Conservation (phyloP, 73 alveolate genomes). For the Stentor roeselii region DNA sequence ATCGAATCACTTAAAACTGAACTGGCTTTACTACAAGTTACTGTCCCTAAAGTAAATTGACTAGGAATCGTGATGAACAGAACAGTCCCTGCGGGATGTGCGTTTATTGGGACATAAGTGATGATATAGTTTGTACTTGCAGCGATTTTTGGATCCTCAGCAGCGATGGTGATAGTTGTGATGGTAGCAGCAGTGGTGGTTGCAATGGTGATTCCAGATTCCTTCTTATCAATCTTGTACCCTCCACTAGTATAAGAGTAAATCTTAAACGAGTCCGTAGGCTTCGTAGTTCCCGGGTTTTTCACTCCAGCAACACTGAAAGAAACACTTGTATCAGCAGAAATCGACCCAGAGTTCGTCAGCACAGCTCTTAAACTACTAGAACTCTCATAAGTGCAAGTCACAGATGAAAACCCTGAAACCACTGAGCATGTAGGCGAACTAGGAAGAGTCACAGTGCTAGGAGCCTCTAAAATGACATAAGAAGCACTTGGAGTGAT, state of each 20-base stretch:
- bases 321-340: neutral
- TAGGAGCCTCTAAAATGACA: neutral
- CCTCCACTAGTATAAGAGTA: constrained; percentile 8
- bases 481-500: neutral
- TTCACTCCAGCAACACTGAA: neutral
- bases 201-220: neutral
- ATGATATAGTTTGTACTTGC: neutral
- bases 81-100: constrained; percentile 13
- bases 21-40: neutral
- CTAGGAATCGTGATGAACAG: neutral
- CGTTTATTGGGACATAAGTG: neutral
- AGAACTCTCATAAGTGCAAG: neutral
- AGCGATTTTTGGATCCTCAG: constrained; percentile 3
- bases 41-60: neutral
- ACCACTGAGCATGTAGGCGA: constrained; percentile 5
- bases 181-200: constrained; percentile 17
- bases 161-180: neutral
- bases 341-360: neutral
- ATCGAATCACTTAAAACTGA: neutral
- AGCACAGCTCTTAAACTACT: neutral
- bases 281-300: neutral
- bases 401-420: neutral
- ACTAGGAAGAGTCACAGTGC: neutral
- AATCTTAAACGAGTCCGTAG: neutral
- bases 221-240: constrained; percentile 2